Evolutionary conservation across 129 eudicot species (phyloP), one percentile per base, ranked within the genome.

Genomic region (Solidago caesia): DNA sequence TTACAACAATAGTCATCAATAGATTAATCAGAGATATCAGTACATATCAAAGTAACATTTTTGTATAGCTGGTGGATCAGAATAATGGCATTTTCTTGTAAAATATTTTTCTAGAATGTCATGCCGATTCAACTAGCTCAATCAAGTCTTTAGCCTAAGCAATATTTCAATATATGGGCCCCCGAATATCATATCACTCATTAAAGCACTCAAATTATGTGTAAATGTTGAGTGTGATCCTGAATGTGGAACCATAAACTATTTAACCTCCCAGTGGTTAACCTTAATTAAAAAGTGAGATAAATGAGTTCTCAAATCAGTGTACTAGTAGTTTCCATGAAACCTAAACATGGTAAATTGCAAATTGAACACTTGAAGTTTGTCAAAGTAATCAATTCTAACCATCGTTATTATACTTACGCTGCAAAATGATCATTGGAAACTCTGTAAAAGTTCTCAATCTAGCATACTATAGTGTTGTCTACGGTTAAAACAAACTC

Each of bases 301-400:
- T 11, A 13, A 33, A 62, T 12, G 45, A 62, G 14, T 16, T 53
- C 16, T 56, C 2, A 42, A 58, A 71, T 58, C 13, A 25, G 4
- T 4, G 12, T 2, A 9, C 52, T 41, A 43, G 44, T 55, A 71
- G 60, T 55, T 71, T 42, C 41, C 5, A 12, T 21, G 60, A 41
- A 71, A 57, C 33, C 62, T 15, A 70, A 29, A 55, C 62, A 51
- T 41, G 74, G 8, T 47, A 68, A 12, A 21, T 21, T 13, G 59
- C 58, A 47, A 48, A 48, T 7, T 21, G 42, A 71, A 15, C 39
- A 53, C 21, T 21, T 21, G 21, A 21, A 21, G 21, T 21, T 0
- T 12, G 73, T 69, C 45, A 69, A 14, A 69, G 60, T 48, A 69
- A 53, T 33, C 7, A 68, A 26, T 45, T 73, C 14, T 44, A 60